A percentile compares a stretch with the other conserved stretches of the same genome.
Evolutionary conservation across 2,329 filamentous ascomycete species (phyloP).

Genomic region (Alternaria arborescens): DNA sequence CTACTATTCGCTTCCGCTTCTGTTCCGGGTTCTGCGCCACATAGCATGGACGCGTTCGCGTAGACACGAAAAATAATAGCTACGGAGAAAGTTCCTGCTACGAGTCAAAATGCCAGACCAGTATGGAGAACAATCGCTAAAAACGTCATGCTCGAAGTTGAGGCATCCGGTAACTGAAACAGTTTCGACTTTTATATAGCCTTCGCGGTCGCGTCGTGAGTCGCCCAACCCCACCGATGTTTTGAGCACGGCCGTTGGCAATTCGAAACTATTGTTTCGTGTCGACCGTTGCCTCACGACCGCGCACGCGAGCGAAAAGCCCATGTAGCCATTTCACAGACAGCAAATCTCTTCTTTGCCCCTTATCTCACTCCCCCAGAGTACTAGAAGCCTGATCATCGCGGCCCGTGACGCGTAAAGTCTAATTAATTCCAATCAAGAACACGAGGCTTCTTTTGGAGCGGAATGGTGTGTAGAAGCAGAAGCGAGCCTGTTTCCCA

Average conservation of each 20-base stretch:
- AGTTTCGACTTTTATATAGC: constrained; percentile 9
- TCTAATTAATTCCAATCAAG: constrained; percentile 32
- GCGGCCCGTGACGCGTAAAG: constrained; percentile 27
- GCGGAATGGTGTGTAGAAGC: constrained; percentile 13
- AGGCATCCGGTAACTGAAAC: constrained; percentile 27
- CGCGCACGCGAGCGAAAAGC: constrained; percentile 1
- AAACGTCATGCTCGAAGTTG: constrained; percentile 3
- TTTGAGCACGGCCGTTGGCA: constrained; percentile 12
- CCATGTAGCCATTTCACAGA: neutral
- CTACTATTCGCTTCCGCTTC: constrained; percentile 15
- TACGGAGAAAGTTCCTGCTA: constrained; percentile 10
- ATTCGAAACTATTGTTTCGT: constrained; percentile 37
- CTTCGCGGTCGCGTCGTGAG: constrained; percentile 14
- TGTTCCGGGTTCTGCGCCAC: constrained; percentile 15
- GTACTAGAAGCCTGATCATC: constrained; percentile 15
- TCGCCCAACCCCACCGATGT: constrained; percentile 18
- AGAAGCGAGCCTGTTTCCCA: constrained; percentile 14
- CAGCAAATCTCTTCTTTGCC: constrained; percentile 11
- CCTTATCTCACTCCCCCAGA: constrained; percentile 8
- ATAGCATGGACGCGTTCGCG: constrained; percentile 7
- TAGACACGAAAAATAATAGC: constrained; percentile 6
- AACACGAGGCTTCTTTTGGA: constrained; percentile 23
- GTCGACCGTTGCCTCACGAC: constrained; percentile 8
- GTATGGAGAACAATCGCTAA: constrained; percentile 2
- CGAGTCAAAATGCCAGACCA: constrained; percentile 1